Evolutionary conservation across 805 yeast genomes (phyloP).

Genomic region (Cyberlindnera meyerae): DNA sequence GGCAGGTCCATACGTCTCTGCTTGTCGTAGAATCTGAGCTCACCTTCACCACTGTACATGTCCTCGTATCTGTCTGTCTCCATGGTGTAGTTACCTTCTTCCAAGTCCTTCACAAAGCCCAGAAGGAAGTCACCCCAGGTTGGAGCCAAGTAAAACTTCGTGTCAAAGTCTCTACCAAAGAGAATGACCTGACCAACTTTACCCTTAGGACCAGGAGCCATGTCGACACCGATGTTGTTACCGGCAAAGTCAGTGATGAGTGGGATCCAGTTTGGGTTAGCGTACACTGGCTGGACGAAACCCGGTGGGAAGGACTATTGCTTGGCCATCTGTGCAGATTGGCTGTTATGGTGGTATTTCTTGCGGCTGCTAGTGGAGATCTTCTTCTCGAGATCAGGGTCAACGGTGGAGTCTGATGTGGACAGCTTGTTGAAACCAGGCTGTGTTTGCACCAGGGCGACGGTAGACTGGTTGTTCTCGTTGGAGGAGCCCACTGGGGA

Average conservation of each 20-base stretch:
- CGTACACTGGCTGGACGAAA: slow-evolving; percentile 67
- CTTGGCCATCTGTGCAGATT: slow-evolving; percentile 40
- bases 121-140: slow-evolving; percentile 88
- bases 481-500: slow-evolving; percentile 26
- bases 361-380: slow-evolving; percentile 12
- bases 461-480: slow-evolving; percentile 14
- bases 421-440: slow-evolving; percentile 25
- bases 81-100: slow-evolving; percentile 72
- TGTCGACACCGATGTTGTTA: slow-evolving; percentile 86
- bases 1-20: slow-evolving; percentile 43
- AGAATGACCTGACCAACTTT: slow-evolving; percentile 86
- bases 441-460: slow-evolving; percentile 24
- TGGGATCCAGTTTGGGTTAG: slow-evolving; percentile 93
- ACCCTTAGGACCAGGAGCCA: slow-evolving; percentile 76
- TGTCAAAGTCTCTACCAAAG: slow-evolving; percentile 92
- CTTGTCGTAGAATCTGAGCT: slow-evolving; percentile 63
- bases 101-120: slow-evolving; percentile 81
- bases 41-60: slow-evolving; percentile 68
- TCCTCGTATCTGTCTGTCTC: slow-evolving; percentile 61
- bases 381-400: slow-evolving; percentile 22
- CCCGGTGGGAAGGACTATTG: slow-evolving; percentile 77
- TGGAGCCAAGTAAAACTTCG: slow-evolving; percentile 78
- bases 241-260: slow-evolving; percentile 84
- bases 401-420: slow-evolving; percentile 8
- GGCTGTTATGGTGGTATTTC: too few relatives aligned